Base-by-base conservation (phyloP, 805 yeast genomes). In the Kodamaea neixiangensis region DNA sequence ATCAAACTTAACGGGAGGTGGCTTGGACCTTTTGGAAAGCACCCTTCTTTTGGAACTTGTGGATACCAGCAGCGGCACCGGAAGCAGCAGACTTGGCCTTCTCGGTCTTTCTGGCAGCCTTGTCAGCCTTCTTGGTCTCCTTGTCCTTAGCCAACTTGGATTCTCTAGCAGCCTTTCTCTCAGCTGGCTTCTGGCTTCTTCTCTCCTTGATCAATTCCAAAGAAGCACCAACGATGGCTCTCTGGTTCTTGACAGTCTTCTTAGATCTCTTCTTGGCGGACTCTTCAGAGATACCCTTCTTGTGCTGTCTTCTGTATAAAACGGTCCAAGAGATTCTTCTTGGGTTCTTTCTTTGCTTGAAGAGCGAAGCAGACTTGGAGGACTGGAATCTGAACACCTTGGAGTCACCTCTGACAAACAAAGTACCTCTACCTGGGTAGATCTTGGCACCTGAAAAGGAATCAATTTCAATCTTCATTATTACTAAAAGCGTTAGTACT, bases 351-450 rank as follows among this genome's bases (percentile, higher is more conserved):
- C 97, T 91, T 85, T 94, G 99, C 75, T 86, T 85, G 94, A 94
- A 94, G 73, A 94, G 87, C 75, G 98, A 91, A 71, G 96, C 93
- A 74, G 96, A 85, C 82, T 94, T 94, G 67, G 97, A 88, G 78
- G 89, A 85, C 79, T 88, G 96, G 94, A 94, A 94, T 86, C 99
- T 92, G 96, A 94, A 94, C 73, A 92, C 80, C 86, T 94, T 94
- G 75, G 98, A 92, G 90, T 94, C 99, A 72, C 98, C 98, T 82
- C 99, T 91, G 80, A 94, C 91, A 76, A 89, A 94, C 78, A 94
- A 86, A 76, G 96, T 90, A 81, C 99, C 98, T 86, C 97, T 90
- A 82, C 99, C 99, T 84, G 99, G 99, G 96, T 93, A 94, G 86
- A 94, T 93, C 83, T 93, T 94, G 73, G 93, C 80, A 79, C 99